Percentiles rank a stretch among this genome's conserved stretches.
Evolutionary conservation across 805 yeast species (phyloP).

Genomic region (Saccharomycopsis sp.): DNA sequence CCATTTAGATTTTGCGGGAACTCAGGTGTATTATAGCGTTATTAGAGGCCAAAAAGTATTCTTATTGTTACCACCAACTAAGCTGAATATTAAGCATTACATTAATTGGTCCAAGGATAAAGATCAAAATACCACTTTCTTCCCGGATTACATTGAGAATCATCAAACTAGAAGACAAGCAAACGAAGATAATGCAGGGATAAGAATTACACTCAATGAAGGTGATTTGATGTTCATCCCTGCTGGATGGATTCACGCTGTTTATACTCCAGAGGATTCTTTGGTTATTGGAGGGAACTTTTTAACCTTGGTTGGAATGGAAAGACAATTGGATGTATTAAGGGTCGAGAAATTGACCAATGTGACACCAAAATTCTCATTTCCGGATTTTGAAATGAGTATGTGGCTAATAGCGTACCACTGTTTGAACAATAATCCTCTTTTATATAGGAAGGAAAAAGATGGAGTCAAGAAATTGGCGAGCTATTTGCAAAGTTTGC

Average conservation of each 20-base stretch:
- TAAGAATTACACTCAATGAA: conserved; percentile 43
- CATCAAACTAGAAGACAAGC: neutral
- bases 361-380: conserved; percentile 70
- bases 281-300: conserved; percentile 86
- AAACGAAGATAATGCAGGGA: conserved; percentile 36
- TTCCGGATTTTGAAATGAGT: conserved; percentile 67
- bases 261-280: conserved; percentile 74
- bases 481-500: conserved; percentile 4
- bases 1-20: conserved; percentile 89
- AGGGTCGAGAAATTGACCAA: conserved; percentile 58
- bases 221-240: conserved; percentile 83
- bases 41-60: conserved; percentile 70
- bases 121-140: conserved; percentile 57
- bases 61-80: conserved; percentile 73
- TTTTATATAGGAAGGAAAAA: neutral
- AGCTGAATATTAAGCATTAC: conserved; percentile 51
- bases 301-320: conserved; percentile 55
- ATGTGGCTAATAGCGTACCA: conserved; percentile 44
- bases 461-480: conserved; percentile 1
- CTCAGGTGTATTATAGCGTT: conserved; percentile 83
- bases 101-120: conserved; percentile 65
- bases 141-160: conserved; percentile 41
- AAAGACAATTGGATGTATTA: conserved; percentile 54
- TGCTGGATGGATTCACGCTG: conserved; percentile 91
- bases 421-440: neutral